Percentiles rank a stretch among this genome's conserved stretches.
Evolutionary conservation across 495 filamentous ascomycete genomes (phyloP).

Genomic region (Aspergillus homomorphus): DNA sequence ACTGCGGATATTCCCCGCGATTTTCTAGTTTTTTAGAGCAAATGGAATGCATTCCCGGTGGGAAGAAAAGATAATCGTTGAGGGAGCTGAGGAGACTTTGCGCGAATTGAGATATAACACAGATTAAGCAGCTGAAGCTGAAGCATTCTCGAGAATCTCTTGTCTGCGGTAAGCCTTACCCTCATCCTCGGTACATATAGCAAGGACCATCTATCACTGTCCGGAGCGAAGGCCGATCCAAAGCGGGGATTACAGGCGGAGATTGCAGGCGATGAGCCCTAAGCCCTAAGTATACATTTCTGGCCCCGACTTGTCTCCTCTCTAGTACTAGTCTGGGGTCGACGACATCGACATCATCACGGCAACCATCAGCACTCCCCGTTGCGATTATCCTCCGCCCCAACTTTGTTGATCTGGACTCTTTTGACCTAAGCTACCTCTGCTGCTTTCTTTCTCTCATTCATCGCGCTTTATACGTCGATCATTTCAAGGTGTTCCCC

Average conservation of each 20-base stretch:
- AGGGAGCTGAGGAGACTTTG: no score
- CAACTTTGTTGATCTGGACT: slow-evolving; percentile 4
- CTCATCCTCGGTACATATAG: no score
- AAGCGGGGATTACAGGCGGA: background rate
- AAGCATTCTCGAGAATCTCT: no score
- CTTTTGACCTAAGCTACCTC: background rate
- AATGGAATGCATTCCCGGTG: no score
- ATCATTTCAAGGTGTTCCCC: slow-evolving; percentile 3
- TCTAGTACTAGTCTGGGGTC: slow-evolving; percentile 11
- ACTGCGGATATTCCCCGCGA: background rate
- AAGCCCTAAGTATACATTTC: slow-evolving; percentile 23
- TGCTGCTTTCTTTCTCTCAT: background rate
- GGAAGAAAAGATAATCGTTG: background rate
- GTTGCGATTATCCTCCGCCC: slow-evolving; percentile 5
- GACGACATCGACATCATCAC: slow-evolving; percentile 25
- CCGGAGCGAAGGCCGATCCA: background rate
- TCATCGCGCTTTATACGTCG: background rate
- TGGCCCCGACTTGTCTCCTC: slow-evolving; percentile 19
- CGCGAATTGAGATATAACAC: no score
- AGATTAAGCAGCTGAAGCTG: no score
- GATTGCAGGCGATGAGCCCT: no score
- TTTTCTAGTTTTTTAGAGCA: background rate
- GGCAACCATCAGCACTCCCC: slow-evolving; percentile 4
- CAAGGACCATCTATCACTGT: no score
- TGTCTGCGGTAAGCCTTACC: no score